Conservation (phyloP, 768 basidiomycete genomes). For the Dioszegia crocea region DNA sequence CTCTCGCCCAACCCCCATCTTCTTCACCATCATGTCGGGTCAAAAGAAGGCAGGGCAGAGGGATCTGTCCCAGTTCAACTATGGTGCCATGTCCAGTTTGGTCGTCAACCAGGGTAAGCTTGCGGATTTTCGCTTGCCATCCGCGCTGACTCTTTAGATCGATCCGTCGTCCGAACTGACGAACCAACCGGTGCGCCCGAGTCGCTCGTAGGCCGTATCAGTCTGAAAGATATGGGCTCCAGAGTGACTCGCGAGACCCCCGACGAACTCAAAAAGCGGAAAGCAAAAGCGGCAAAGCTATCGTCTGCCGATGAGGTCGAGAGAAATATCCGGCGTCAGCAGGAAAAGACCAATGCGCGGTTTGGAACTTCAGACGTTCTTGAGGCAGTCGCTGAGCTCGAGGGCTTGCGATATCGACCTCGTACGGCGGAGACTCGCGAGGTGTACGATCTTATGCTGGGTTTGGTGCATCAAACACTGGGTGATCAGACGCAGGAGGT, state of each 20-base stretch:
- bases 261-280: slow-evolving; percentile 88
- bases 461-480: slow-evolving; percentile 71
- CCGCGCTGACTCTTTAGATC: slow-evolving; percentile 21
- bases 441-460: slow-evolving; percentile 85
- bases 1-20: not conserved
- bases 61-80: slow-evolving; percentile 89
- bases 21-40: slow-evolving; percentile 40
- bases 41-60: slow-evolving; percentile 55
- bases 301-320: slow-evolving; percentile 46
- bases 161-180: slow-evolving; percentile 67
- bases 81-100: slow-evolving; percentile 74
- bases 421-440: slow-evolving; percentile 90
- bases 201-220: slow-evolving; percentile 83
- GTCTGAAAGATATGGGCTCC: slow-evolving; percentile 88
- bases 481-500: slow-evolving; percentile 96
- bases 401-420: slow-evolving; percentile 87
- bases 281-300: slow-evolving; percentile 63
- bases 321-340: slow-evolving; percentile 53
- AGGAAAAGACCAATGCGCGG: slow-evolving; percentile 57
- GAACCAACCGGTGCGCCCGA: slow-evolving; percentile 97
- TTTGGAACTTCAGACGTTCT: slow-evolving; percentile 79
- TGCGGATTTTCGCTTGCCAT: not conserved
- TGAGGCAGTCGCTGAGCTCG: slow-evolving; percentile 86
- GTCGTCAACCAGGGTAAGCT: slow-evolving; percentile 73
- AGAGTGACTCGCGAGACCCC: slow-evolving; percentile 75